phyloP scores from a whole-genome alignment of 305 asterid species.

The Solanum hybrid region DNA sequence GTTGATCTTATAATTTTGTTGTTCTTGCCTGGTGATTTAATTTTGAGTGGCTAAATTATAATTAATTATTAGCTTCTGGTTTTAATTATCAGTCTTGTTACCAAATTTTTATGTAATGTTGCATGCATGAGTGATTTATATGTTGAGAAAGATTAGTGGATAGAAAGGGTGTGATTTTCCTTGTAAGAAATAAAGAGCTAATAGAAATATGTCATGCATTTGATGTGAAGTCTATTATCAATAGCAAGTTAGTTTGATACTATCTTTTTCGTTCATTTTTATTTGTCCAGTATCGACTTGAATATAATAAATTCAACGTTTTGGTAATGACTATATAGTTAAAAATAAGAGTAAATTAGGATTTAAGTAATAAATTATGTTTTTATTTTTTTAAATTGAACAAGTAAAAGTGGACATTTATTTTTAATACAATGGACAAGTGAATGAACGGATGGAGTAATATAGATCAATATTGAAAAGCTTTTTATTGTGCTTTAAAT shows the following conservation, averaged over 20 bases:
- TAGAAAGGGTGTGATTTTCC: background rate
- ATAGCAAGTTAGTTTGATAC: background rate
- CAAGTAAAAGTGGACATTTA: background rate
- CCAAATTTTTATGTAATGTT: background rate
- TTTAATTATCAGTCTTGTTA: background rate
- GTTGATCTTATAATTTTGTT: background rate
- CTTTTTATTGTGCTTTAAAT: background rate
- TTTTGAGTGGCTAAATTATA: background rate
- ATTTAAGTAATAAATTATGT: background rate
- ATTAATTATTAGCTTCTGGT: background rate
- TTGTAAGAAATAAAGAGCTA: background rate
- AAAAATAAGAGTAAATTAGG: background rate
- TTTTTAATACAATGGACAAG: background rate
- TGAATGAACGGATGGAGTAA: background rate
- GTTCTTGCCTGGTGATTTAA: background rate
- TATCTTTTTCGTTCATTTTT: background rate
- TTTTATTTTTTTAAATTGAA: background rate
- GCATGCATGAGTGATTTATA: background rate
- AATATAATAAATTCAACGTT: background rate
- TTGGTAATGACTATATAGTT: background rate
- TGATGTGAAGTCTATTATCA: background rate
- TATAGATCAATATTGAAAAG: background rate
- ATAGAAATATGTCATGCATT: background rate
- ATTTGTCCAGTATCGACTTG: background rate
- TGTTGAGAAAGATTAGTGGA: background rate